phyloP scores from a whole-genome alignment of 129 eudicot genomes.

The Erigeron canadensis region DNA sequence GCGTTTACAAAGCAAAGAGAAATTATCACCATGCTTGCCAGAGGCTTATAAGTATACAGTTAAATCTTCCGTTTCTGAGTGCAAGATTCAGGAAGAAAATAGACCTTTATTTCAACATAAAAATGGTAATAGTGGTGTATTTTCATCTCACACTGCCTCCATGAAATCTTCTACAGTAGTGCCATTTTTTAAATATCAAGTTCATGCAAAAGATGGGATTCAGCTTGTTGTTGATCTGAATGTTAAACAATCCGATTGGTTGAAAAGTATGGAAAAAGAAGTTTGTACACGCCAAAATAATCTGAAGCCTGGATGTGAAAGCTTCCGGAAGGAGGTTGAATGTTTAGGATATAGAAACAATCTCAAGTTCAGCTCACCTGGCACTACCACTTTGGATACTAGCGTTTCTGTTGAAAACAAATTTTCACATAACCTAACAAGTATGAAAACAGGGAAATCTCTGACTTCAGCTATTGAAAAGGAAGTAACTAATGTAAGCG shows the following conservation, averaged over 20 bases:
- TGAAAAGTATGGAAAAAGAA: constrained; percentile 30
- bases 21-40: constrained; percentile 25
- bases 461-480: constrained; percentile 24
- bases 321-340: constrained; percentile 47
- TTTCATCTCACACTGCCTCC: constrained; percentile 26
- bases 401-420: constrained; percentile 15
- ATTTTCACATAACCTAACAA: constrained; percentile 16
- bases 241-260: constrained; percentile 45
- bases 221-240: constrained; percentile 50
- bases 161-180: constrained; percentile 28
- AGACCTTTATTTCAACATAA: constrained; percentile 10
- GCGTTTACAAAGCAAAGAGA: constrained; percentile 32
- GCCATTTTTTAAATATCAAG: constrained; percentile 43
- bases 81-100: constrained; percentile 25
- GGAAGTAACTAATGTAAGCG: constrained; percentile 22
- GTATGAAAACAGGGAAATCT: constrained; percentile 27
- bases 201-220: constrained; percentile 40
- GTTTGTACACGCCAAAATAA: constrained; percentile 27
- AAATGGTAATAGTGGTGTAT: constrained; percentile 15
- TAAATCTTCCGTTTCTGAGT: constrained; percentile 14
- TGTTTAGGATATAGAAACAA: constrained; percentile 32
- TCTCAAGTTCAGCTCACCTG: constrained; percentile 18
- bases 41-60: neutral
- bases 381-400: constrained; percentile 24
- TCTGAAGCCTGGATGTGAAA: constrained; percentile 33